These are phyloP conservation scores for Calonectria honghensis DNA, from an alignment of 2,329 filamentous ascomycete species.

Conservation along the genomic window DNA sequence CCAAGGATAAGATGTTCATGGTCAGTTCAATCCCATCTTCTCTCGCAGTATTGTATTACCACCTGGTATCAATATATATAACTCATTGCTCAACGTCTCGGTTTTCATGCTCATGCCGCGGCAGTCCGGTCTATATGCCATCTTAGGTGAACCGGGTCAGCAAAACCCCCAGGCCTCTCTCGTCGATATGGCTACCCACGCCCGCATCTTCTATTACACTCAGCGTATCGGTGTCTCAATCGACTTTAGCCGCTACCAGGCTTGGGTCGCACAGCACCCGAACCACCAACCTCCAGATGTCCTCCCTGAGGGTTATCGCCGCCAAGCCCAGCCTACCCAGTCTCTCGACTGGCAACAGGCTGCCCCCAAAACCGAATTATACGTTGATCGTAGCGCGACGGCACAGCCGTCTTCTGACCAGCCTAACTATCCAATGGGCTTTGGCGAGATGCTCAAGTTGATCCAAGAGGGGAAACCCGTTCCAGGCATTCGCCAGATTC, in stretches of 20 bases:
- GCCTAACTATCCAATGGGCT: slow-evolving; percentile 86
- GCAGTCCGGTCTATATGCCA: slow-evolving; percentile 77
- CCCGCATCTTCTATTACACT: slow-evolving; percentile 80
- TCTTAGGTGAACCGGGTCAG: slow-evolving; percentile 73
- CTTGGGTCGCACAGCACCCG: slow-evolving; percentile 71
- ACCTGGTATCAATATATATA: background rate
- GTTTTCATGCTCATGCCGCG: slow-evolving; percentile 19
- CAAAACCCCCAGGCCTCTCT: slow-evolving; percentile 68
- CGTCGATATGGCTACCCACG: slow-evolving; percentile 77
- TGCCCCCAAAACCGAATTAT: slow-evolving; percentile 69
- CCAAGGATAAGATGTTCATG: slow-evolving; percentile 80
- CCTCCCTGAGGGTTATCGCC: slow-evolving; percentile 60
- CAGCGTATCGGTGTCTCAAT: slow-evolving; percentile 71
- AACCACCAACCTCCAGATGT: slow-evolving; percentile 60
- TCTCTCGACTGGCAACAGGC: slow-evolving; percentile 68
- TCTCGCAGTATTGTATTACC: background rate
- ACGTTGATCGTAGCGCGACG: slow-evolving; percentile 62
- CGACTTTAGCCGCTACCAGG: slow-evolving; percentile 80
- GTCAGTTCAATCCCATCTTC: slow-evolving; percentile 58
- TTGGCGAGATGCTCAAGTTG: slow-evolving; percentile 89
- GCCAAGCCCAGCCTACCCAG: slow-evolving; percentile 32
- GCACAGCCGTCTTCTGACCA: slow-evolving; percentile 59
- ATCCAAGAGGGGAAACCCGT: slow-evolving; percentile 89
- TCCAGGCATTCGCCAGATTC: slow-evolving; percentile 91
- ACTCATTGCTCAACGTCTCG: background rate